Evolutionary conservation across 768 basidiomycete genomes (phyloP), one percentile per base, ranked within the genome.

Genomic region (Suillus americanus): DNA sequence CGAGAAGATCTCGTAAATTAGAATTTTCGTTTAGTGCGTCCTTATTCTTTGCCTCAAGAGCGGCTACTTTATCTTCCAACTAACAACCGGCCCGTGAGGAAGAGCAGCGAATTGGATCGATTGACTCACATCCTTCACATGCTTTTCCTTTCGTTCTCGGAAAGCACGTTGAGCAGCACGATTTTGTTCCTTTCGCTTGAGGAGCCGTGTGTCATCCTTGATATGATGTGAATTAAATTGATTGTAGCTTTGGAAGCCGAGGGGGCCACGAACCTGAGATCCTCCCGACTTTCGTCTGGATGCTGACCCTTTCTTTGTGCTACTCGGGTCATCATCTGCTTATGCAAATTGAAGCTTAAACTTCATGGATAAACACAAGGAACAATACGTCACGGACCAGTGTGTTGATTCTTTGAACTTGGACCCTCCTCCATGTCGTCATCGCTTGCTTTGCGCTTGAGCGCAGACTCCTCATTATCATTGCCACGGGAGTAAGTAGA

Each of bases 181-280:
- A 71, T 99, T 99, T 79, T 99, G 97, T 70, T 98, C 93, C 79
- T 99, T 99, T 67, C 97, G 89, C 73, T 97, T 96, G 67, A 92
- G 66, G 5, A 94, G 77, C 28, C 92, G 85, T 5, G 82, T 77
- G 71, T 94, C 92, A 68, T 95, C 93, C 78, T 92, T 67, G 57
- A 10, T 50, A 62, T 14, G 55, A 62, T 51, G 64, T 35, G 41
- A 40, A 12, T 62, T 56, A 51, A 37, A 67, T 64, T 40, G n/a
- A 33, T 37, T 53, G 28, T 8, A 43, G 50, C 23, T 16, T 40
- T 18, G 30, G 12, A 9, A 9, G 51, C 48, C 43, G 33, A 57
- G n/a, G 16, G 55, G 18, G 16, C 25, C 30, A 62, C 75, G 57
- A 51, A 81, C 82, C 67, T 77, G 74, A 56, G 74, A 73, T 3